Base-by-base conservation (phyloP, 108 stramenopile genomes). In the Bacterosira constricta region DNA sequence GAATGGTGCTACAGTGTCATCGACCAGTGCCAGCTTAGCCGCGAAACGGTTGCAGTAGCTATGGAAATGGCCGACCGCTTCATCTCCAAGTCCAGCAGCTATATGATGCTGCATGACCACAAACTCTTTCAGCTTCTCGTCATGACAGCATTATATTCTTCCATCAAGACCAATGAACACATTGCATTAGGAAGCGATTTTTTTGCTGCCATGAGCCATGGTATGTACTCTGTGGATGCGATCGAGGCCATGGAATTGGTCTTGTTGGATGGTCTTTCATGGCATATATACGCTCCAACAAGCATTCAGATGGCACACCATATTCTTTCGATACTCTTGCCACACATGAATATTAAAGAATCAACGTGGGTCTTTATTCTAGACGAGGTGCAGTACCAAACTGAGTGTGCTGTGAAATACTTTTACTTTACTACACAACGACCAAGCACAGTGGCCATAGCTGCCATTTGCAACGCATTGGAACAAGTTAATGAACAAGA, bases 81-180 rank as follows among this genome's bases (percentile, higher is more conserved):
- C 66, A 56, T 74, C 44, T 63, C 60, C 67, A 44, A 44, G 45
- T 23, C 45, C 23, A 34, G 18, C 27, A 6, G 12, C 7, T 32
- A 17, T 5, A 23, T 37, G 21, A 36, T 34, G 32, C 25, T 66
- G 1, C 30, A 47, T 3, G 79, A 85, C 73, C 62, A 76, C 12
- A 64, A 70, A 38, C 23, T 38, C 30, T 89, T 71, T 58, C 88
- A 89, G 51, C 61, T 89, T 6, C 84, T 83, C 29, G 55, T 75
- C 59, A 47, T 89, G 57, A 42, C 84, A 13, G 66, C 71, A n/a
- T 53, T 89, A 7, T 89, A 86, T 69, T 63, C 75, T n/a, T 68
- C 88, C 21, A 63, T 85, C 37, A 89, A 89, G 62, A 70, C 84
- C 21, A 72, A 87, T 50, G 83, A 84, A 66, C 77, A 53, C 4